Evolutionary conservation across 306 rosid genomes (phyloP).

Genomic region (Prunus salicina): DNA sequence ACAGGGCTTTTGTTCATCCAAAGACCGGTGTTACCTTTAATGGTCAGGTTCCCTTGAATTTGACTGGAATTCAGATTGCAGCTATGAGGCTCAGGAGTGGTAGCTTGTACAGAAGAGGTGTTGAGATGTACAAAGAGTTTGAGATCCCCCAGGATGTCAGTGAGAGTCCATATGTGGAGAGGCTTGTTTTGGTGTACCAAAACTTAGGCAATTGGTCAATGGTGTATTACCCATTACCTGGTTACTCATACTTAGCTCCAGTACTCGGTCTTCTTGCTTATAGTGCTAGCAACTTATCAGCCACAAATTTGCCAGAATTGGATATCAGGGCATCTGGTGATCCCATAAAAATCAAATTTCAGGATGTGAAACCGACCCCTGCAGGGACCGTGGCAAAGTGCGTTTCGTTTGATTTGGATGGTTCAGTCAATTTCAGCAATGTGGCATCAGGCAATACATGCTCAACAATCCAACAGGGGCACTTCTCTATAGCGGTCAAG

Average conservation of each 20-base stretch:
- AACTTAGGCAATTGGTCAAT: constrained; percentile 65
- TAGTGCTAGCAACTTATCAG: constrained; percentile 57
- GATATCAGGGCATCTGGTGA: constrained; percentile 34
- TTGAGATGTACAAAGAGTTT: constrained; percentile 56
- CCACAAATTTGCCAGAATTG: constrained; percentile 47
- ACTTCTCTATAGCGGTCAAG: constrained; percentile 73
- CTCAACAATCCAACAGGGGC: constrained; percentile 61
- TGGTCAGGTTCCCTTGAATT: constrained; percentile 31
- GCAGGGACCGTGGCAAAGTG: constrained; percentile 51
- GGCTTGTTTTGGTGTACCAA: constrained; percentile 91
- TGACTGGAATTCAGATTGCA: constrained; percentile 37
- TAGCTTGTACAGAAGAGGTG: constrained; percentile 74
- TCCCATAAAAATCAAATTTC: constrained; percentile 59
- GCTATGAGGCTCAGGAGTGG: constrained; percentile 64
- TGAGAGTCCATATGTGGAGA: constrained; percentile 64
- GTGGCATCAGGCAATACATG: constrained; percentile 51
- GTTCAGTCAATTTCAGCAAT: constrained; percentile 52
- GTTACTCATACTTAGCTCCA: constrained; percentile 71
- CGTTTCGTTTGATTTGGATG: constrained; percentile 58
- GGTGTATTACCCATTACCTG: constrained; percentile 53
- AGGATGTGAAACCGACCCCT: constrained; percentile 44
- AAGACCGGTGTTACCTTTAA: constrained; percentile 29
- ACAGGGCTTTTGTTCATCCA: constrained; percentile 29
- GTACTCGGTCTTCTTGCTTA: constrained; percentile 84
- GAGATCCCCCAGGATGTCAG: constrained; percentile 47